Base-by-base conservation (phyloP, 2,329 filamentous ascomycete genomes). In the Colletotrichum sp. region DNA sequence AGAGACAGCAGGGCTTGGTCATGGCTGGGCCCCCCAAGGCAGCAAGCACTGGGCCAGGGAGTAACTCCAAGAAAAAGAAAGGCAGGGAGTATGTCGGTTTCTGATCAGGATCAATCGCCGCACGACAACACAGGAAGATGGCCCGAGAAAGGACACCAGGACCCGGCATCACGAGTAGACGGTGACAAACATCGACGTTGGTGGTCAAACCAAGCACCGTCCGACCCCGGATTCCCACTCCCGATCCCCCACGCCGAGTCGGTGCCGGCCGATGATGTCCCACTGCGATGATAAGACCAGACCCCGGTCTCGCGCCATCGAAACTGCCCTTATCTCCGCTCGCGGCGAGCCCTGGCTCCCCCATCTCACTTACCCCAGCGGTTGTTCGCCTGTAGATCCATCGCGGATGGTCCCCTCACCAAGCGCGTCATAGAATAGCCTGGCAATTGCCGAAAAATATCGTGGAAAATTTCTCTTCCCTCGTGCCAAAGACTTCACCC, bases 281-380 rank as follows among this genome's bases (percentile, higher is more conserved):
- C 9, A 52, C 3, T 39, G 18, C 64, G 57, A 68, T 75, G 73
- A 72, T 68, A 72, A 44, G 73, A 72, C 39, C 30, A 65, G 24
- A 67, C 69, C 73, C 64, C 39, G 70, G 64, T 65, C 70, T 75
- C 64, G 70, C 73, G 64, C 59, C 64, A 68, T 68, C 34, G 32
- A 18, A 39, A 22, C 34, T 16, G 18, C 16, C 52, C 70, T 73
- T 69, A 73, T 65, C 59, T 69, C 73, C 70, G 70, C 13, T 52
- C 0, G 44, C 44, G 44, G n/a, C n/a, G 44, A 5, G 44, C 44
- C 55, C 55, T 60, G 22, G 8, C 55, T 60, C 15, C 55, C 55
- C 55, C 24, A 60, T 28, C 55, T 60, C 4, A 60, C 26, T 30
- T 60, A 30, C 55, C 55, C 55, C 55, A 30, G 55, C 26, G 10